phyloP scores from a whole-genome alignment of 2,329 filamentous ascomycete species.

The Leptographium lundbergii region DNA sequence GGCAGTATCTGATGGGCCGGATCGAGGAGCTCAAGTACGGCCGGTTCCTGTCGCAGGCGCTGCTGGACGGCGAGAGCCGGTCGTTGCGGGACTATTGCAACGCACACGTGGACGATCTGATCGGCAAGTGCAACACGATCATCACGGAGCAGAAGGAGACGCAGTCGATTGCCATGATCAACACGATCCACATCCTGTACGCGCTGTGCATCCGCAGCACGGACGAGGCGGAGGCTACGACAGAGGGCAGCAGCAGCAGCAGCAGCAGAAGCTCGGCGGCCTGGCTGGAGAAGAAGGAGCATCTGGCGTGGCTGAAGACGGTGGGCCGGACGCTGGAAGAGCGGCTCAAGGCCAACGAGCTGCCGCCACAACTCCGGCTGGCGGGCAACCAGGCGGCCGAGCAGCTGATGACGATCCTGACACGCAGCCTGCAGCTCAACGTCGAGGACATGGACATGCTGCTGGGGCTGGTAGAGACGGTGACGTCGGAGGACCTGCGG shows the following conservation, averaged over 20 bases:
- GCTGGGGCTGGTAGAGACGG: slow-evolving; percentile 70
- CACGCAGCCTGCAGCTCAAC: slow-evolving; percentile 62
- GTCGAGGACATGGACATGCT: slow-evolving; percentile 71
- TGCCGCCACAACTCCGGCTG: slow-evolving; percentile 63
- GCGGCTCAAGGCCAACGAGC: slow-evolving; percentile 55
- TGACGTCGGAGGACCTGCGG: slow-evolving; percentile 75
- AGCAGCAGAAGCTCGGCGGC: slow-evolving; percentile 34
- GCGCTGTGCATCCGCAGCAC: slow-evolving; percentile 43
- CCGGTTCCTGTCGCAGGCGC: slow-evolving; percentile 78
- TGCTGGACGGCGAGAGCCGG: slow-evolving; percentile 62
- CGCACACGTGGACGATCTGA: slow-evolving; percentile 59
- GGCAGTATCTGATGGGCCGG: slow-evolving; percentile 64
- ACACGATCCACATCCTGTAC: slow-evolving; percentile 74
- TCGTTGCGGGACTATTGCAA: slow-evolving; percentile 63
- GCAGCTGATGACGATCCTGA: slow-evolving; percentile 75
- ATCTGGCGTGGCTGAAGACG: slow-evolving; percentile 45
- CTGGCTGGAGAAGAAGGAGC: slow-evolving; percentile 64
- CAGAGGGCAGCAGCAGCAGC: not conserved
- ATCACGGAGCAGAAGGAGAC: slow-evolving; percentile 57
- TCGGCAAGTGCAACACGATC: slow-evolving; percentile 52
- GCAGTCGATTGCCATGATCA: slow-evolving; percentile 58
- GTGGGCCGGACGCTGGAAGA: slow-evolving; percentile 69
- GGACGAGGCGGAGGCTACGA: not conserved
- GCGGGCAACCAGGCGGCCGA: slow-evolving; percentile 82
- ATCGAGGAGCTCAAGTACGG: slow-evolving; percentile 80